Conservation (phyloP, 2,329 filamentous ascomycete genomes). For the Venturiaceae sp. region DNA sequence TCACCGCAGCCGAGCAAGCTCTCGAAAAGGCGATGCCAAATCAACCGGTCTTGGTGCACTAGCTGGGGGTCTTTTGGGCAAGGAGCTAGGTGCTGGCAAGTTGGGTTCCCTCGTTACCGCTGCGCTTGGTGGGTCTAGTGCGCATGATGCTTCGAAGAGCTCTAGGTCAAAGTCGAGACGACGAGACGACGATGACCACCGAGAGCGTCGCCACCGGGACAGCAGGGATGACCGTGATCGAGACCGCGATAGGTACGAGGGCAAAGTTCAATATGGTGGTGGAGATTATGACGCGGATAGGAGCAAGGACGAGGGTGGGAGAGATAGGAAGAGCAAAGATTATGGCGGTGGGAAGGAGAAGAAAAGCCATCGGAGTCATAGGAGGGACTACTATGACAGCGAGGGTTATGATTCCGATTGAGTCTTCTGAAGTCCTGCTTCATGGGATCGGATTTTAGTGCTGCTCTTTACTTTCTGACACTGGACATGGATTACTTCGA, state of each 20-base stretch:
- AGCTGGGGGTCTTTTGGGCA: constrained; percentile 1
- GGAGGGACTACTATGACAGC: constrained; percentile 1
- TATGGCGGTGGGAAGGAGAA: not conserved
- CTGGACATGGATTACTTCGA: too few relatives aligned
- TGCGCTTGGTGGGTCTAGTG: not conserved
- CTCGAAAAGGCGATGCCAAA: not conserved
- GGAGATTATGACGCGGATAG: not conserved
- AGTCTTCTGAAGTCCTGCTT: too few relatives aligned
- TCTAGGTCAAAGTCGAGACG: not conserved
- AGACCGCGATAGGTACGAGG: not conserved
- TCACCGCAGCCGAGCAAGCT: not conserved
- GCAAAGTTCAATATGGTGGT: not conserved
- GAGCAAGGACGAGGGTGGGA: not conserved
- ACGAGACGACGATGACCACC: not conserved
- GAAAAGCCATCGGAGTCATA: not conserved
- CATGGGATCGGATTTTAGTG: too few relatives aligned
- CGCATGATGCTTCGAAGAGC: not conserved
- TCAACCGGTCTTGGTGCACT: constrained; percentile 3
- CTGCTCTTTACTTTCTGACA: too few relatives aligned
- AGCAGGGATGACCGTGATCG: not conserved
- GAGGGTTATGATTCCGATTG: constrained; percentile 4
- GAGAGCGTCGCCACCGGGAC: not conserved
- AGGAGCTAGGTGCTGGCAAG: constrained; percentile 1
- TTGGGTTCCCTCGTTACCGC: not conserved
- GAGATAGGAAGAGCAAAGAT: not conserved